These are phyloP conservation scores for Nannizziopsis barbatae DNA, from an alignment of 2,329 filamentous ascomycete genomes.

Conservation along the genomic window DNA sequence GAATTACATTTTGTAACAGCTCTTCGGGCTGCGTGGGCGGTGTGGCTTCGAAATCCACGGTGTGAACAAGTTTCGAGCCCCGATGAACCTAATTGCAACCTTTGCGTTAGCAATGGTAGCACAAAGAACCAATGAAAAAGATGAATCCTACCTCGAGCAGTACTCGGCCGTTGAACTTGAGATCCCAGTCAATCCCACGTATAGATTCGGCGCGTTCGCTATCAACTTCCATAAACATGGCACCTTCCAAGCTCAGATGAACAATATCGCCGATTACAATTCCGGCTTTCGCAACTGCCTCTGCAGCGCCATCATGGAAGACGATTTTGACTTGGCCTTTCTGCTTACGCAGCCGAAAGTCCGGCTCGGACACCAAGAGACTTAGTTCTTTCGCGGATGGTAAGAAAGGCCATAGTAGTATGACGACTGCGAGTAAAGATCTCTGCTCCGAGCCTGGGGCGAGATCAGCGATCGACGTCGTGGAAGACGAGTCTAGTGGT, in stretches of 20 bases:
- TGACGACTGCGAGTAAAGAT: slow-evolving; percentile 58
- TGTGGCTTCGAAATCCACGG: neutral
- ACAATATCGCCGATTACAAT: slow-evolving; percentile 72
- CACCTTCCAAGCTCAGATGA: slow-evolving; percentile 57
- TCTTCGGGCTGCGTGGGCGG: neutral
- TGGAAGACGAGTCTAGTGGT: slow-evolving; percentile 17
- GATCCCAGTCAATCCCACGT: slow-evolving; percentile 45
- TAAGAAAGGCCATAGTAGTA: slow-evolving; percentile 85
- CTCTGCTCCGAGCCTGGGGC: slow-evolving; percentile 25
- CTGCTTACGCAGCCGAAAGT: slow-evolving; percentile 64
- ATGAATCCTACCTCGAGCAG: slow-evolving; percentile 27
- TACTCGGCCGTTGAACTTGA: slow-evolving; percentile 36
- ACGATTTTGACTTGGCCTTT: slow-evolving; percentile 72
- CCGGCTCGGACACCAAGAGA: slow-evolving; percentile 71
- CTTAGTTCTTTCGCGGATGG: slow-evolving; percentile 61
- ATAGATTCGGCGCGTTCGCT: neutral
- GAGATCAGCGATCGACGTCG: slow-evolving; percentile 33
- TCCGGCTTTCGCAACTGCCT: slow-evolving; percentile 53
- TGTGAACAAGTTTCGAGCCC: slow-evolving; percentile 1
- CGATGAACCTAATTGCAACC: slow-evolving; percentile 4
- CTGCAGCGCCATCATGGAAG: slow-evolving; percentile 60
- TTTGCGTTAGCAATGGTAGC: neutral
- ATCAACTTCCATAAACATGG: slow-evolving; percentile 49
- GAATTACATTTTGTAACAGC: neutral
- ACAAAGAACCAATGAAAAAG: too few relatives aligned